Conservation (phyloP, 495 filamentous ascomycete species). For the Annulohypoxylon nitens region DNA sequence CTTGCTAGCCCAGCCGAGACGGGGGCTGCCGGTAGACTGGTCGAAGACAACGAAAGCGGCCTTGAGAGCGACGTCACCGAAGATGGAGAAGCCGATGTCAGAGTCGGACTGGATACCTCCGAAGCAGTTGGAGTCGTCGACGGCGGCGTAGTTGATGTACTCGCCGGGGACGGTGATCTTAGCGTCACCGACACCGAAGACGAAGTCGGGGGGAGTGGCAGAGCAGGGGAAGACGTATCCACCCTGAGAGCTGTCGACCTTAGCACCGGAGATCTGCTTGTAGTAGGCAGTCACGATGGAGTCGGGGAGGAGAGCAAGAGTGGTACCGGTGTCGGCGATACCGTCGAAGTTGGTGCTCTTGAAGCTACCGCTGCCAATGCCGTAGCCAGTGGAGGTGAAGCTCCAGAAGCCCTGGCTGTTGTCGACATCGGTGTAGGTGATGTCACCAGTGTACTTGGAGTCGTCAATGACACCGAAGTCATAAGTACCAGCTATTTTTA, state of each 20-base stretch:
- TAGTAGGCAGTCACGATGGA: constrained; percentile 73
- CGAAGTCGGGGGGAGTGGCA: constrained; percentile 70
- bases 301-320: constrained; percentile 71
- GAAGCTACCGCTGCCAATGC: constrained; percentile 62
- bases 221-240: constrained; percentile 78
- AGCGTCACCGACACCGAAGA: constrained; percentile 64
- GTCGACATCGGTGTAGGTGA: constrained; percentile 72
- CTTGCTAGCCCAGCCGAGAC: constrained; percentile 68
- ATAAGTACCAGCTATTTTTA: constrained; percentile 67
- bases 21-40: constrained; percentile 48
- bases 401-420: constrained; percentile 75
- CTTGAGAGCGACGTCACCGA: constrained; percentile 83
- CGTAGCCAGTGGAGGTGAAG: constrained; percentile 72
- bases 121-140: constrained; percentile 61
- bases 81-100: constrained; percentile 73
- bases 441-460: constrained; percentile 70
- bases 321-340: constrained; percentile 76
- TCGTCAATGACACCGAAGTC: constrained; percentile 78
- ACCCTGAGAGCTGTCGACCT: constrained; percentile 60
- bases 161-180: constrained; percentile 64
- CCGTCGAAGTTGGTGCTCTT: constrained; percentile 55
- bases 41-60: constrained; percentile 82
- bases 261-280: constrained; percentile 64
- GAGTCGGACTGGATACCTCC: constrained; percentile 73
- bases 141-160: constrained; percentile 68